These are phyloP conservation scores for Trichoderma atrobrunneum DNA, from an alignment of 2,329 filamentous ascomycete genomes.

Conservation along the genomic window DNA sequence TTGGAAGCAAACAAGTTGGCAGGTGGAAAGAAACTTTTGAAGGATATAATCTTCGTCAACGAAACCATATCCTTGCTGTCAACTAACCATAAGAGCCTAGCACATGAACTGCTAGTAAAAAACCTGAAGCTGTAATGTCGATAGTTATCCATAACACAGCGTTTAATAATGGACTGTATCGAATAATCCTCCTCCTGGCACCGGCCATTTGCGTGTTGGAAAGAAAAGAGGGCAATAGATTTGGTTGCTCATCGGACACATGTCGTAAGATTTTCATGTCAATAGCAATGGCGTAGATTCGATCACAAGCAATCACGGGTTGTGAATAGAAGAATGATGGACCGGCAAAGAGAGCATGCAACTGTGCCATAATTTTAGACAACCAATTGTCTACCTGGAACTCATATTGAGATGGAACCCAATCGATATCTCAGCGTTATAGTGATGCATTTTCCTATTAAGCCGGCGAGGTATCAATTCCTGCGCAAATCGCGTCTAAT, in stretches of 20 bases:
- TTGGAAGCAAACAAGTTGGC: conserved; percentile 20
- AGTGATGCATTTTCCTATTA: conserved; percentile 16
- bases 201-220: not conserved
- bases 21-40: conserved; percentile 25
- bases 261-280: not conserved
- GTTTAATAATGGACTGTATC: not conserved
- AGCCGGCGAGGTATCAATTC: conserved; percentile 11
- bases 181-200: not conserved
- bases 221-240: not conserved
- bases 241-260: not conserved
- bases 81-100: conserved; percentile 30
- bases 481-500: conserved; percentile 15
- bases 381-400: not conserved
- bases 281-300: not conserved
- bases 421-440: conserved; percentile 14
- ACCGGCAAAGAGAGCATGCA: not conserved
- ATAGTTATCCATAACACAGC: not conserved
- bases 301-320: not conserved
- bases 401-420: conserved; percentile 11
- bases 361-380: not conserved
- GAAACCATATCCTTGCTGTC: conserved; percentile 32
- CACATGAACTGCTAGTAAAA: conserved; percentile 29
- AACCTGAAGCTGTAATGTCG: conserved; percentile 27
- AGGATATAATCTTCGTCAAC: conserved; percentile 33
- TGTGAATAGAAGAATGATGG: not conserved